A percentile compares a stretch with the other conserved stretches of the same genome.
Conservation (phyloP, 2,329 filamentous ascomycete genomes). For the Penicillium hordei region DNA sequence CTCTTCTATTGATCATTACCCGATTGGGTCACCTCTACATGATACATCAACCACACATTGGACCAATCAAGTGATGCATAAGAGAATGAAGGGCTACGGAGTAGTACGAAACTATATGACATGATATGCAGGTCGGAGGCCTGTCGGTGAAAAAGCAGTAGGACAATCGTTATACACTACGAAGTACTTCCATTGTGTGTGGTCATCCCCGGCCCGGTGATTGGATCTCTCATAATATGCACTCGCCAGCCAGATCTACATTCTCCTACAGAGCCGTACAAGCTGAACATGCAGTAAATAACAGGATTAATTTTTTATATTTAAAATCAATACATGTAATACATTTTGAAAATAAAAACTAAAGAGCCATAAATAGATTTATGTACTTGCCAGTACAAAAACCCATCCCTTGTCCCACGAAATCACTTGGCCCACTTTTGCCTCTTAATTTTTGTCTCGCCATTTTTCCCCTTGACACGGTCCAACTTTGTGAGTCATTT, state of each 20-base stretch:
- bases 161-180: background rate
- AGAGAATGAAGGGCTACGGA: background rate
- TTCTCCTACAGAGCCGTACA: background rate
- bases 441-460: conserved; percentile 2
- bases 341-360: background rate
- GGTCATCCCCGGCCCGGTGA: background rate
- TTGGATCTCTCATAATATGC: conserved; percentile 1
- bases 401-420: background rate
- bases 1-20: background rate
- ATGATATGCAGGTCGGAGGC: background rate
- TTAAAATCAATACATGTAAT: background rate
- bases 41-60: background rate
- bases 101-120: background rate
- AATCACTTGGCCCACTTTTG: conserved; percentile 7
- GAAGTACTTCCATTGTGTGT: background rate
- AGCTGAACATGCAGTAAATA: background rate
- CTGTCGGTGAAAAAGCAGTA: background rate
- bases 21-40: background rate
- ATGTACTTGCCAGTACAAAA: background rate
- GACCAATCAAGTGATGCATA: background rate
- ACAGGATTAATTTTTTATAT: background rate
- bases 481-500: conserved; percentile 7
- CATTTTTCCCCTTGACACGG: background rate
- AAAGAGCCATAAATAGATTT: background rate
- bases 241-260: background rate